These are phyloP conservation scores for Diophrys appendiculata DNA, from an alignment of 73 alveolate species.

Conservation along the genomic window DNA sequence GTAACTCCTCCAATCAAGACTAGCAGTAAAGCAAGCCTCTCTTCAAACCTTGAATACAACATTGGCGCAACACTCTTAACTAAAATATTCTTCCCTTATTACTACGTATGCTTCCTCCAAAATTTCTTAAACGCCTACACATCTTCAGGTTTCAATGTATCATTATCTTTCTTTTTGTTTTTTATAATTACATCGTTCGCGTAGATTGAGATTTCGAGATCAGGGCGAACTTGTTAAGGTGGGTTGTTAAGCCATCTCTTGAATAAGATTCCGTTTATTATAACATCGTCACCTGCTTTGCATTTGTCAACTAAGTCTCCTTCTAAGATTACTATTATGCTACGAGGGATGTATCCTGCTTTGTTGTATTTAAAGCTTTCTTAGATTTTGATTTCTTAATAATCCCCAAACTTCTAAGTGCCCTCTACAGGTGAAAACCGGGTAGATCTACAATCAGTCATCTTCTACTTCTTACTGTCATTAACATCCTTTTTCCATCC, in stretches of 20 bases:
- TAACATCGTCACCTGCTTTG: constrained; percentile 84
- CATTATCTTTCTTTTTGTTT: constrained; percentile 32
- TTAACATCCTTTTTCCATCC: constrained; percentile 1
- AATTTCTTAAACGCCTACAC: constrained; percentile 20
- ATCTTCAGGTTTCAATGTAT: constrained; percentile 20
- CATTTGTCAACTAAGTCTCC: constrained; percentile 65
- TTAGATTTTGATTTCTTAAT: constrained; percentile 73
- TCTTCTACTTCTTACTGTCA: not conserved
- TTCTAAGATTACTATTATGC: constrained; percentile 67
- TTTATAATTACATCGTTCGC: constrained; percentile 46
- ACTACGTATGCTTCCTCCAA: constrained; percentile 28
- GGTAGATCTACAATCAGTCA: constrained; percentile 32
- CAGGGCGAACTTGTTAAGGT: constrained; percentile 31
- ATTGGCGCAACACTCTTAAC: constrained; percentile 64
- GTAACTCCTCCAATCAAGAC: constrained; percentile 79
- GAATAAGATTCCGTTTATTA: constrained; percentile 67
- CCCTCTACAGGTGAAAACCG: constrained; percentile 52
- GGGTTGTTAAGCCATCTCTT: constrained; percentile 67
- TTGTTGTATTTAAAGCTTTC: constrained; percentile 66
- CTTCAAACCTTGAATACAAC: constrained; percentile 54
- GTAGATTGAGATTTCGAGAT: constrained; percentile 23
- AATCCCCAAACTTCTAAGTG: constrained; percentile 70
- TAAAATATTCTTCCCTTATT: constrained; percentile 26
- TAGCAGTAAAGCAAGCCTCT: constrained; percentile 73
- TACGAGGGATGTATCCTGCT: constrained; percentile 75